A percentile compares a stretch with the other conserved stretches of the same genome.
Conservation (phyloP, 2,329 filamentous ascomycete genomes). For the Alternaria sp. region DNA sequence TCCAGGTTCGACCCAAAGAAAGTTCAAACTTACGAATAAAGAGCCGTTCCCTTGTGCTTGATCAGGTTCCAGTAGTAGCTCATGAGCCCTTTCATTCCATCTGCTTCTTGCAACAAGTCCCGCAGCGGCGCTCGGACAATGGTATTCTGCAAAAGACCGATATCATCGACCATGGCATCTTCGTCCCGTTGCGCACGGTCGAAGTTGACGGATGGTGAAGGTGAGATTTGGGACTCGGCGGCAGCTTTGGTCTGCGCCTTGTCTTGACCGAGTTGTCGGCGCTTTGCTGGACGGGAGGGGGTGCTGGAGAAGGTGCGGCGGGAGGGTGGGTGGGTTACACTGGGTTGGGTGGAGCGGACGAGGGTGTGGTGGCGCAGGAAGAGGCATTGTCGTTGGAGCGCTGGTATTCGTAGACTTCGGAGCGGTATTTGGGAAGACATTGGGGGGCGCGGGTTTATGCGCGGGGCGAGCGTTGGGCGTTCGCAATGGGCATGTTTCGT, state of each 20-base stretch:
- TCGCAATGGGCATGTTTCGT: constrained; percentile 13
- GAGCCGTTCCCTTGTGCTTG: constrained; percentile 26
- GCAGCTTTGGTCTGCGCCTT: constrained; percentile 21
- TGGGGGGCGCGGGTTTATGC: constrained; percentile 8
- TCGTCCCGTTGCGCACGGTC: constrained; percentile 14
- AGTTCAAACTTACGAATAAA: constrained; percentile 31
- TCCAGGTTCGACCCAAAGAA: background rate
- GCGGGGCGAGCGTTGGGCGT: constrained; percentile 13
- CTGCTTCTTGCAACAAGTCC: constrained; percentile 16
- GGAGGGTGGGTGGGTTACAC: constrained; percentile 9
- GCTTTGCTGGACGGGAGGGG: constrained; percentile 22
- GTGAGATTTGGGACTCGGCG: constrained; percentile 8
- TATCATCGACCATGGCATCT: constrained; percentile 31
- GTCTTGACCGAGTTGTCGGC: constrained; percentile 18
- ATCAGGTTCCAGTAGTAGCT: constrained; percentile 33
- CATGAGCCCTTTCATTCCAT: constrained; percentile 16
- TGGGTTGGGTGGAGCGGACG: constrained; percentile 13
- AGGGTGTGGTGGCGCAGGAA: constrained; percentile 27
- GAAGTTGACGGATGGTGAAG: constrained; percentile 23
- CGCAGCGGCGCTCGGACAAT: constrained; percentile 29
- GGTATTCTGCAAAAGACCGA: constrained; percentile 36
- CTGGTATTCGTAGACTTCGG: constrained; percentile 33
- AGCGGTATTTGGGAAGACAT: constrained; percentile 35
- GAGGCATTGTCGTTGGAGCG: constrained; percentile 41
- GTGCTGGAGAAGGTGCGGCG: constrained; percentile 39